Base-by-base conservation (phyloP, 176 grass and related monocot species). In the Panicum miliaceum region DNA sequence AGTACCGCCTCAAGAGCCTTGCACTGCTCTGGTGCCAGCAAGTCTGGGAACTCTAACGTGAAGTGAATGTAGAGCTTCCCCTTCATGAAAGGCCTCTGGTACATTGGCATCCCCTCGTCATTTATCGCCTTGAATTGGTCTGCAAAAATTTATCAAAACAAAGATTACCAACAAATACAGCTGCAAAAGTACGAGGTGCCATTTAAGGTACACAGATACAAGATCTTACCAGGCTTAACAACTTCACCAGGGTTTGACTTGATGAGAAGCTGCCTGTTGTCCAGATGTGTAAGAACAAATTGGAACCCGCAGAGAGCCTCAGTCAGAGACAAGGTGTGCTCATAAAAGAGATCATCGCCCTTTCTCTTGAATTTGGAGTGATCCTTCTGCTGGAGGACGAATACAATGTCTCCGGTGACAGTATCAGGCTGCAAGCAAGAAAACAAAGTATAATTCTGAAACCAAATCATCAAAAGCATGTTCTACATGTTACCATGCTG, bases 1-100 rank as follows among this genome's bases (percentile, higher is more conserved):
- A 97, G 92, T 53, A 97, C 86, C 4, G 89, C 74, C 82, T 97
- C 92, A 0, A 97, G 86, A 45, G 95, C 82, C 90, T 94, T 94
- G 81, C 88, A 90, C 37, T 97, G 90, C 7, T 97, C 95, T 16
- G 85, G 90, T 20, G 82, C 60, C 65, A 97, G 75, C 0, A 88
- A 88, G 58, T 97, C 95, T 0, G 95, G 95, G 84, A 97, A 97
- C 20, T 97, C 95, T 18, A 97, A 89, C 0, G 90, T 80, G 81
- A 97, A 97, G 73, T 97, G 95, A 48, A 97, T 94, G 95, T 97
- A 97, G 43, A 97, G 82, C 84, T 93, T 97, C 51, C 95, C 95
- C 88, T 91, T 94, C 92, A 97, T 97, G 92, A 97, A 97, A 18
- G 95, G 92, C 76, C 90, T 88, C 84, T 91, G 86, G 86, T 94